Evolutionary conservation across 2,329 filamentous ascomycete species (phyloP), one percentile per base, ranked within the genome.

Genomic region (Fusarium buharicum): DNA sequence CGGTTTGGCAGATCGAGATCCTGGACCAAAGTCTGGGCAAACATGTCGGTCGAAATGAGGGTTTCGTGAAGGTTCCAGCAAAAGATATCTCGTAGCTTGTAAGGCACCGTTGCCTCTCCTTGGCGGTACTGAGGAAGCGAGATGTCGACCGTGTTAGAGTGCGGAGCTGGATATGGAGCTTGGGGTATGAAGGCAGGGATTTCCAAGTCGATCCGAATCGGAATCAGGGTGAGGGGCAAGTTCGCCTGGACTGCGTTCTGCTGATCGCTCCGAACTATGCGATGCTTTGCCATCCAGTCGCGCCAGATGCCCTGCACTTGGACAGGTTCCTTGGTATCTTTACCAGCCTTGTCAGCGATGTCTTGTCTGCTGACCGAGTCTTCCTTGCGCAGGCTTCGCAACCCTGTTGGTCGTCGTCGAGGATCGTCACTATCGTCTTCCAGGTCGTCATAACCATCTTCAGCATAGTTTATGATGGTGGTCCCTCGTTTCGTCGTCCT

Each of bases 11-110:
- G 85, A 74, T 99, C 95, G 37, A 99, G 84, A 73, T 99, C 95
- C 64, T 96, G 92, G 2, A 96, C 93, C 66, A 98, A 87, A 2
- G 85, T 88, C 68, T 90, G 86, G n/a, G 95, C 95, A 74, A 98
- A 99, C 72, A 96, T 91, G 72, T 99, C 95, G 1, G 95, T 96
- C 0, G 95, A 99, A 47, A 93, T 91, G 55, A 97, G 81, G 0
- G 92, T 91, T 79, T 99, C 95, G 77, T 98, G 94, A 13, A 99
- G 83, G 71, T 99, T 99, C 95, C 95, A 99, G 48, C 97, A 79
- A 70, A 99, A 98, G n/a, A 91, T 90, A 70, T 99, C 95, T 70
- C 96, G 93, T 54, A 99, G 82, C 62, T 95, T 87, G 77, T 93
- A 97, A 4, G 92, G 90, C 1, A 93, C 88, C 13, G 93, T 93